Conservation (phyloP, 768 basidiomycete species). For the Boletellus emodensis region DNA sequence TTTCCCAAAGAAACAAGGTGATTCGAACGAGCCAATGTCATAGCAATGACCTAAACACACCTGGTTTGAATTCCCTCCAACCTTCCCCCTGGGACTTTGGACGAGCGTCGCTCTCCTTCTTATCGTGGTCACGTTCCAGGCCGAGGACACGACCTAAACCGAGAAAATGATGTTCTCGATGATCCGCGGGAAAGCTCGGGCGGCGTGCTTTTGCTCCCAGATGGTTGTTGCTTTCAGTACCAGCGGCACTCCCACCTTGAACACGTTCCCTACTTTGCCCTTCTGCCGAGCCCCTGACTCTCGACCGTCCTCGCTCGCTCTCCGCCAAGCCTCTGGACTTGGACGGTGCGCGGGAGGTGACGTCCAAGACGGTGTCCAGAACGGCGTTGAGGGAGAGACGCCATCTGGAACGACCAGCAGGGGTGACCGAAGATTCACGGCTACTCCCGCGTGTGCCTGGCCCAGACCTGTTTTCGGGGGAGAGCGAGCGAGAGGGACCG, state of each 20-base stretch:
- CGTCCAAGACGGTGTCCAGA: constrained; percentile 18
- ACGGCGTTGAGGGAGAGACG: constrained; percentile 17
- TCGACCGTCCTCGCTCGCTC: constrained; percentile 21
- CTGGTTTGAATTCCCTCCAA: constrained; percentile 92
- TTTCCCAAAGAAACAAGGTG: too few relatives aligned
- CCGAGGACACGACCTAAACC: constrained; percentile 36
- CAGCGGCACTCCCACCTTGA: neutral
- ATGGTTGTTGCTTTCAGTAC: neutral
- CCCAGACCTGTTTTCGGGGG: too few relatives aligned
- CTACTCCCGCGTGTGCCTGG: neutral
- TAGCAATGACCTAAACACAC: constrained; percentile 36
- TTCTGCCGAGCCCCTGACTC: constrained; percentile 7
- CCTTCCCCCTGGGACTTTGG: constrained; percentile 42
- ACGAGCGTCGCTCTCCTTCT: constrained; percentile 9
- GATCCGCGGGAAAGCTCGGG: neutral
- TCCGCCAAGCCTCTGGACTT: constrained; percentile 34
- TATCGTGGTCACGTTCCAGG: constrained; percentile 14
- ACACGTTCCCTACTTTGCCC: neutral
- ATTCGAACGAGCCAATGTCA: neutral
- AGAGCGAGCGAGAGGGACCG: neutral
- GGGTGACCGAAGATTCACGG: constrained; percentile 1
- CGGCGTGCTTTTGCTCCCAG: neutral
- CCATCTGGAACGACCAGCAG: constrained; percentile 11
- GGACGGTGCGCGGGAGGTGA: constrained; percentile 14
- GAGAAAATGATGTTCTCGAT: constrained; percentile 16